A percentile compares a stretch with the other conserved stretches of the same genome.
Evolutionary conservation across 2,329 filamentous ascomycete genomes (phyloP).

Genomic region (Knoxdaviesia capensis): DNA sequence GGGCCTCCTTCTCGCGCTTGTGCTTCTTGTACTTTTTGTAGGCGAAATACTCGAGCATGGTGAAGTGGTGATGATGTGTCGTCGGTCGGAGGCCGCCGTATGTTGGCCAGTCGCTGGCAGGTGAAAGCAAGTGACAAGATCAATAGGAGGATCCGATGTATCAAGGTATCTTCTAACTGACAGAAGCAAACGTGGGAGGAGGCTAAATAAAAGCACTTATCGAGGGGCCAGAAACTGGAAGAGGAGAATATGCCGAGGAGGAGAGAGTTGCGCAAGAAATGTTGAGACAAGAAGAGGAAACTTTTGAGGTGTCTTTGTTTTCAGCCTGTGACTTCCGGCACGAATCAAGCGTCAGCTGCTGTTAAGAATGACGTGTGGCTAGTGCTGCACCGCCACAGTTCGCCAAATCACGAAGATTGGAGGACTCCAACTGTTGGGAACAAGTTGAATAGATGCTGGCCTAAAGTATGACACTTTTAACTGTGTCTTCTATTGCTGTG

Average conservation of each 20-base stretch:
- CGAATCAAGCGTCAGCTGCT: too few species aligned
- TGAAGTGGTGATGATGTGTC: constrained; percentile 4
- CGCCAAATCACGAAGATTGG: background rate
- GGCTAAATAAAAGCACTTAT: background rate
- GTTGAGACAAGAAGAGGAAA: background rate
- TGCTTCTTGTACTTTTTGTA: constrained; percentile 44
- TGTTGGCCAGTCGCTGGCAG: background rate
- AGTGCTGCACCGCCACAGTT: background rate
- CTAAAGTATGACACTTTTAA: too few species aligned
- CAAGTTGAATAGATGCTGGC: too few species aligned
- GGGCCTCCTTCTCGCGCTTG: constrained; percentile 25
- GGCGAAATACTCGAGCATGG: constrained; percentile 42
- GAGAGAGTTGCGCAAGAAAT: background rate
- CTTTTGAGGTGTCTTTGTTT: background rate
- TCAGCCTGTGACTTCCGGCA: too few species aligned
- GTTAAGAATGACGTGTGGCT: background rate
- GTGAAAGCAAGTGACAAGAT: background rate
- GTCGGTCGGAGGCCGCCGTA: too few species aligned
- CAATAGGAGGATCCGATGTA: background rate
- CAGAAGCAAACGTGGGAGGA: background rate
- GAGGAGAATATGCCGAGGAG: background rate
- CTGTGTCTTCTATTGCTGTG: too few species aligned
- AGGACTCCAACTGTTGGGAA: background rate
- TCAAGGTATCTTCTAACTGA: too few species aligned
- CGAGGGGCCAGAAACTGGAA: background rate